Base-by-base conservation (phyloP, 2,329 filamentous ascomycete genomes). In the Malbranchea cinnamomea region DNA sequence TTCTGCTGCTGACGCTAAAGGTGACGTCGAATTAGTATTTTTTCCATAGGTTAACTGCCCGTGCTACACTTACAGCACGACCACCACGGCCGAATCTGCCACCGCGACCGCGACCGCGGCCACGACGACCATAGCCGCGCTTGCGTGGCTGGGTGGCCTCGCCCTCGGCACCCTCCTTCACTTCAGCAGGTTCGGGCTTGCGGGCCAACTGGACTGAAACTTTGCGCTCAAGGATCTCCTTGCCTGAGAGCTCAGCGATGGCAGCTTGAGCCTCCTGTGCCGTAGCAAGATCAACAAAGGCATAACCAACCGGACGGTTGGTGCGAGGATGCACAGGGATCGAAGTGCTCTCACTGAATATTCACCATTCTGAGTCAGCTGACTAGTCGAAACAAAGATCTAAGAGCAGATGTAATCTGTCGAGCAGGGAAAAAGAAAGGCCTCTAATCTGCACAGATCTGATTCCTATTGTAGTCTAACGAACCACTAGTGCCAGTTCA, bases 311-410 rank as follows among this genome's bases (percentile, higher is more conserved):
- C 42, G 89, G 87, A 57, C 89, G 87, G 63, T 84, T 87, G 63
- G 87, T 98, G 61, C 89, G 87, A 56, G 89, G 89, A 71, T 98
- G 95, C 73, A 91, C 93, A 46, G 89, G 89, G 62, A 98, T 98
- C 48, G 89, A 95, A 60, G 87, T 87, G 60, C 83, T 92, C 71
- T 98, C 89, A 63, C 89, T 95, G 52, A 35, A n/a, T n/a, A n/a
- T n/a, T n/a, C n/a, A n/a, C n/a, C n/a, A n/a, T n/a, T n/a, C n/a
- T n/a, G n/a, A n/a, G n/a, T n/a, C n/a, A n/a, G n/a, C n/a, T n/a
- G n/a, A n/a, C n/a, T n/a, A n/a, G n/a, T n/a, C n/a, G n/a, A n/a
- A n/a, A n/a, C n/a, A n/a, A n/a, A n/a, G n/a, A n/a, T n/a, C n/a
- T n/a, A n/a, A n/a, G n/a, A n/a, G n/a, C n/a, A n/a, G n/a, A n/a